Base-by-base conservation (phyloP, 108 stramenopile species). In the Poteriospumella lacustris region DNA sequence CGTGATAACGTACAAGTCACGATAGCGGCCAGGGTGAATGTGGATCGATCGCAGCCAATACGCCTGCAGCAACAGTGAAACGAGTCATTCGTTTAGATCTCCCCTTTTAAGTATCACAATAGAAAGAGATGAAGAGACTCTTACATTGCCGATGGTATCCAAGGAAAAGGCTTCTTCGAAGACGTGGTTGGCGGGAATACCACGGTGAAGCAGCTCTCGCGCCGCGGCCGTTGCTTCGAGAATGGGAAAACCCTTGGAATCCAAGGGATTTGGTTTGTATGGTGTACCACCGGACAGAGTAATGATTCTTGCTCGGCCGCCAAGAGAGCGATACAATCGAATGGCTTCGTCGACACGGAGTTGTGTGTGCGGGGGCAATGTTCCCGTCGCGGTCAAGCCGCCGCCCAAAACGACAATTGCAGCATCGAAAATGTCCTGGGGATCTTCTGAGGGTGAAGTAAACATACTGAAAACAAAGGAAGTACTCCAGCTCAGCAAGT, bases 101-200 rank as follows among this genome's bases (percentile, higher is more conserved):
- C n/a, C n/a, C n/a, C n/a, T n/a, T 3, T 12, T 3, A 64, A 24
- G 15, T 12, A 34, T 5, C 5, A 5, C 33, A 33, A 9, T 26
- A 64, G 15, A 24, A 5, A 5, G 15, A 31, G 15, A 64, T 5
- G 15, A n/a, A 73, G 70, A 52, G 9, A 15, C 9, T 33, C 70
- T 42, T 34, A 73, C 70, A 73, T 73, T 73, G 43, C 70, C 70
- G 41, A 73, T 73, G 12, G 70, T 73, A 38, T 73, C 70, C 9
- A 73, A 24, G 41, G 70, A 73, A 19, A 73, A 56, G 28, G 26
- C 36, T 73, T 73, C 70, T 24, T 73, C 70, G 12, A 52, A 42
- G 9, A 73, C 15, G 5, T 73, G 38, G 26, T 73, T 9, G 26
- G 70, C 70, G 5, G 70, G 70, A 52, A 73, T 73, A 5, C 47